Evolutionary conservation across 2,329 filamentous ascomycete species (phyloP), one percentile per base, ranked within the genome.

Genomic region (Pezicula neosporulosa): DNA sequence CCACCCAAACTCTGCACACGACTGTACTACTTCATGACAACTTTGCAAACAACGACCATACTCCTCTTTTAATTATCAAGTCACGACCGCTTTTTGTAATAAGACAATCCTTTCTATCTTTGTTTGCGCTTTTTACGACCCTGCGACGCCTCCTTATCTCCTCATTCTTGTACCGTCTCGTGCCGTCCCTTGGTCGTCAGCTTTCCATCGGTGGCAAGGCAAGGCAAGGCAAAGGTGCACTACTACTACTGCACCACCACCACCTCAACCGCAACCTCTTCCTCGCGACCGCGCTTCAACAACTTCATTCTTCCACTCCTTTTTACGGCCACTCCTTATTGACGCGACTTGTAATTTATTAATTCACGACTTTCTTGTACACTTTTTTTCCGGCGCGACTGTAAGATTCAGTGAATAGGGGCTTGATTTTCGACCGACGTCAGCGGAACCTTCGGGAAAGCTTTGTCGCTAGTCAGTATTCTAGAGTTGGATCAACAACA

Each of bases 301-400:
- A 33, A 12, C 15, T 27, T 55, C 28, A 56, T 65, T 65, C 60
- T 56, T 53, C 37, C 51, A 33, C 50, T 55, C 55, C 50, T 50
- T 56, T 50, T 52, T 6, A 36, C 56, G 42, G 35, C 55, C 48
- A 47, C 47, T 50, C 21, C 45, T 54, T 49, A 44, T 50, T 46
- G 18, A 53, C 53, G 51, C 59, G 43, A 48, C 54, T 59, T 59
- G 54, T 63, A 62, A 60, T 62, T 53, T 39, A 21, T 28, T 50
- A 27, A 16, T 50, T 52, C 44, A 47, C 47, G 27, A 44, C 44
- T 60, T 60, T 56, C 55, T 48, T 55, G 53, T 55, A 54, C 36
- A 53, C 47, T 19, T 27, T 47, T 36, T 44, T 30, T 27, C 27
- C 7, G n/a, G 27, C 43, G 49, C 47, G 49, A 45, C 44, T 58